Evolutionary conservation across 352 stramenopile genomes (phyloP).

Genomic region (Phytophthora chlamydospora): DNA sequence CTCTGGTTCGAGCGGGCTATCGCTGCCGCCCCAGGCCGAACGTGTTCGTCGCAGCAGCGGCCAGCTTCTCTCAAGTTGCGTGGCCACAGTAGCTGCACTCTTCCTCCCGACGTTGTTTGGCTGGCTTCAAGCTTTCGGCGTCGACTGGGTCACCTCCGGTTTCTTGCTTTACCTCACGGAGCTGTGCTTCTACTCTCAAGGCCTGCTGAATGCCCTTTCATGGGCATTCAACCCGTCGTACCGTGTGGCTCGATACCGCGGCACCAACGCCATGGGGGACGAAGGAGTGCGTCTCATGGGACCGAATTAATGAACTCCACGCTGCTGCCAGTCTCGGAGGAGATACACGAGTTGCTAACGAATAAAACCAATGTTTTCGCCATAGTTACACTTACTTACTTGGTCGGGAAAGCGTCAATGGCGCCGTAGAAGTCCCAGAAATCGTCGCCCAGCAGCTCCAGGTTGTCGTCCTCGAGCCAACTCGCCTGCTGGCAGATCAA

Average conservation of each 20-base stretch:
- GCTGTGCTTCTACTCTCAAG: slow-evolving; percentile 71
- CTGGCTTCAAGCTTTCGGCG: slow-evolving; percentile 44
- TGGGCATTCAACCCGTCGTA: slow-evolving; percentile 70
- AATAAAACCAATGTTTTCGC: slow-evolving; percentile 25
- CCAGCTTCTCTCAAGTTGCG: slow-evolving; percentile 55
- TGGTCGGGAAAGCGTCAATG: slow-evolving; percentile 57
- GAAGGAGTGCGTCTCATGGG: slow-evolving; percentile 38
- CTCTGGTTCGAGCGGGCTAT: slow-evolving; percentile 12
- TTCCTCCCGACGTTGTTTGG: slow-evolving; percentile 55
- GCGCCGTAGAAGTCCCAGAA: slow-evolving; percentile 87
- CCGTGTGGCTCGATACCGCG: slow-evolving; percentile 44
- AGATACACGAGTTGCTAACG: slow-evolving; percentile 12
- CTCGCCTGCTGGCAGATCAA: slow-evolving; percentile 74
- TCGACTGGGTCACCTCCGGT: slow-evolving; percentile 38
- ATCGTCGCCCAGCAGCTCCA: slow-evolving; percentile 77
- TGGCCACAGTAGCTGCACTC: slow-evolving; percentile 47
- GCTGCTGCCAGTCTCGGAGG: too few species aligned
- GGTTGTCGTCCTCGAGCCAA: slow-evolving; percentile 59
- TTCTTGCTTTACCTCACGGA: slow-evolving; percentile 64
- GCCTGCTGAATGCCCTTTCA: slow-evolving; percentile 56
- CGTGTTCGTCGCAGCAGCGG: slow-evolving; percentile 48
- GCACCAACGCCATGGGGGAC: slow-evolving; percentile 25
- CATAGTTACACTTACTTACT: slow-evolving; percentile 14
- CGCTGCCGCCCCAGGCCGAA: slow-evolving; percentile 37
- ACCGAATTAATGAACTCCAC: slow-evolving; percentile 35